phyloP scores from a whole-genome alignment of 1,139 yeast genomes.

The Taphrina wiesneri region DNA sequence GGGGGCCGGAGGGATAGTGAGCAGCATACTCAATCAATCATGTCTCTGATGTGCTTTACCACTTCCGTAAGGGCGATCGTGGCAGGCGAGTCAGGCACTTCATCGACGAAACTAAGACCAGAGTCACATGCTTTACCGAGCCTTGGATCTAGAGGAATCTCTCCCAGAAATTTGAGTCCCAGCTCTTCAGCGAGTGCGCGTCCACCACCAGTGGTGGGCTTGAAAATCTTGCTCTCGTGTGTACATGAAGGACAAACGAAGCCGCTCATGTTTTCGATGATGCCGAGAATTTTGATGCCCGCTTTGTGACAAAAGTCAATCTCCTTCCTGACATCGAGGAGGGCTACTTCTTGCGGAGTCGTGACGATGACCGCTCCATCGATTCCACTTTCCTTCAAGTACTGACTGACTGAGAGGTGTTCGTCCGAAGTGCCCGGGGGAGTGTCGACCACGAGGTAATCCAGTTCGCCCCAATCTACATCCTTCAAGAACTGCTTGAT shows the following conservation, averaged over 20 bases:
- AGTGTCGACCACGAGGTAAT: conserved; percentile 87
- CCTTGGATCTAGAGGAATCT: conserved; percentile 93
- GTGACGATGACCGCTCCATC: conserved; percentile 96
- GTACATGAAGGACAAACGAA: conserved; percentile 95
- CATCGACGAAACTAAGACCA: conserved; percentile 84
- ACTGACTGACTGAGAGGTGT: conserved; percentile 84
- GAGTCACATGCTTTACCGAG: conserved; percentile 85
- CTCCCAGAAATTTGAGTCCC: conserved; percentile 75
- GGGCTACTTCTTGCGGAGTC: conserved; percentile 96
- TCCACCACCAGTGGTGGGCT: conserved; percentile 98
- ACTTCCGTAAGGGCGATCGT: conserved; percentile 81
- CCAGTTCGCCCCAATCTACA: conserved; percentile 93
- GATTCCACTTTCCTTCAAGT: conserved; percentile 83
- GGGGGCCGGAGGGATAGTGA: no score
- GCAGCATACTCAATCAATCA: neutral
- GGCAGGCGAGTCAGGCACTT: conserved; percentile 90
- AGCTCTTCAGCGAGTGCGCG: conserved; percentile 75
- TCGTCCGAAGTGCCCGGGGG: conserved; percentile 99
- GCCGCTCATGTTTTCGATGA: conserved; percentile 98
- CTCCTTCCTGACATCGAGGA: conserved; percentile 92
- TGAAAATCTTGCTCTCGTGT: conserved; percentile 82
- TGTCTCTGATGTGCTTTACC: conserved; percentile 52
- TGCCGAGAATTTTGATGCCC: conserved; percentile 75
- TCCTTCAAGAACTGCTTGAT: conserved; percentile 93
- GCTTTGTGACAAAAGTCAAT: conserved; percentile 94